These are phyloP conservation scores for Daldinia vernicosa DNA, from an alignment of 495 filamentous ascomycete species.

Conservation along the genomic window DNA sequence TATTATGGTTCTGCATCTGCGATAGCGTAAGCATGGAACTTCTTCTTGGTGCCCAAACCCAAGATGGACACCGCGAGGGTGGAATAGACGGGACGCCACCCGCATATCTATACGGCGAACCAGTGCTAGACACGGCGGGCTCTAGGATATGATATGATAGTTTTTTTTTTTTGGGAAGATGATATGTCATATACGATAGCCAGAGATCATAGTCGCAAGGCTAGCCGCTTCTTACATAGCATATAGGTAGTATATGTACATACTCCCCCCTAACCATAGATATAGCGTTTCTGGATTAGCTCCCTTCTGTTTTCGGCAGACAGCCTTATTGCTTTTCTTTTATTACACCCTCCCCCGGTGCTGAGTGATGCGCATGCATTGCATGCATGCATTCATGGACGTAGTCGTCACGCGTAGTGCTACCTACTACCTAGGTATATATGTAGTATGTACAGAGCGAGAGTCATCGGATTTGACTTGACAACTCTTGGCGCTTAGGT, in stretches of 20 bases:
- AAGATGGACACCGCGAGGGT: conserved; percentile 10
- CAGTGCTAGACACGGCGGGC: neutral
- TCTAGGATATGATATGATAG: conserved; percentile 21
- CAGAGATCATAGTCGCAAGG: conserved; percentile 13
- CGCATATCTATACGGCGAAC: conserved; percentile 10
- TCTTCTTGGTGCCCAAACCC: neutral
- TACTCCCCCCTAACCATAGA: conserved; percentile 5
- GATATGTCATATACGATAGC: conserved; percentile 35
- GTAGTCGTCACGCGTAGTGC: conserved; percentile 18
- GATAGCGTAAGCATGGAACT: conserved; percentile 41
- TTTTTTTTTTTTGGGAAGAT: conserved; percentile 13
- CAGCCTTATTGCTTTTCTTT: conserved; percentile 15
- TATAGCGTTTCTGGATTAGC: conserved; percentile 1
- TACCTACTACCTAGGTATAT: too few species aligned
- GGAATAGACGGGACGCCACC: conserved; percentile 13
- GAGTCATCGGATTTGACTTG: conserved; percentile 2
- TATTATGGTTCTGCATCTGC: conserved; percentile 75
- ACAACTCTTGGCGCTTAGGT: conserved; percentile 24
- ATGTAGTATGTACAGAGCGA: neutral
- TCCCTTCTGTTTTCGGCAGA: neutral
- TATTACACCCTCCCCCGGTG: neutral
- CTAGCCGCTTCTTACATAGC: conserved; percentile 14
- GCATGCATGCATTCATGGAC: conserved; percentile 25
- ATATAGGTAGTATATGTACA: conserved; percentile 24
- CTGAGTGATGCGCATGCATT: conserved; percentile 7